Base-by-base conservation (phyloP, 208 protist species). In the Crithidia thermophila region DNA sequence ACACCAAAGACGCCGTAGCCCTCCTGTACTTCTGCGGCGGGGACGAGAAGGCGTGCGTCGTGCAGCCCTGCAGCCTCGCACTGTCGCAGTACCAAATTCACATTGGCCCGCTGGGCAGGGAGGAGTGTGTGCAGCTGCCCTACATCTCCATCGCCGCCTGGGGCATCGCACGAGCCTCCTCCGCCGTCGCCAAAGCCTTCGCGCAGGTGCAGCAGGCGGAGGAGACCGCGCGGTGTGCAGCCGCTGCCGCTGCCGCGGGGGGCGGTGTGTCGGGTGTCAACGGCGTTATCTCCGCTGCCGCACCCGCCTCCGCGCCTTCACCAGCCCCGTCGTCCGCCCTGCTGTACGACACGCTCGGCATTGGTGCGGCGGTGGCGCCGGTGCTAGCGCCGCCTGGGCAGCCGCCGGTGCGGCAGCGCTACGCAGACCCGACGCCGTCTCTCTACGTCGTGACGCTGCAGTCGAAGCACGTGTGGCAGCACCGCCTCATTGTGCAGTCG, bases 71-170 rank as follows among this genome's bases (percentile, higher is more conserved):
- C 59, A 70, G 77, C n/a, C 61, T 72, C 1, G 53, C 58, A 3
- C 68, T 81, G 39, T 78, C 66, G 5, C 56, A 69, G 60, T 82
- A 72, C 50, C 79, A 63, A 40, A 49, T 77, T 1, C 58, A 65
- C 52, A 62, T 72, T 10, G 66, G 57, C 27, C 69, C 76, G 1
- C 33, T 72, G 4, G 72, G 72, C 20, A 31, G 56, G 16, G 51
- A 59, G 27, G 56, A 67, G 39, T 55, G 53, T 25, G 51, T 86
- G 33, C 45, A 65, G 27, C 75, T 90, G 51, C 85, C 88, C 10
- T 66, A 89, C 34, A 45, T 89, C 37, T 67, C 70, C 28, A 88
- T 94, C 52, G 79, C 79, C 20, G 74, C 60, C 16, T 91, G 75
- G 80, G 71, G 70, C 18, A 61, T 81, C 30, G 56, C 55, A 9